phyloP scores from a whole-genome alignment of 306 rosid genomes.

The Inga oerstediana region DNA sequence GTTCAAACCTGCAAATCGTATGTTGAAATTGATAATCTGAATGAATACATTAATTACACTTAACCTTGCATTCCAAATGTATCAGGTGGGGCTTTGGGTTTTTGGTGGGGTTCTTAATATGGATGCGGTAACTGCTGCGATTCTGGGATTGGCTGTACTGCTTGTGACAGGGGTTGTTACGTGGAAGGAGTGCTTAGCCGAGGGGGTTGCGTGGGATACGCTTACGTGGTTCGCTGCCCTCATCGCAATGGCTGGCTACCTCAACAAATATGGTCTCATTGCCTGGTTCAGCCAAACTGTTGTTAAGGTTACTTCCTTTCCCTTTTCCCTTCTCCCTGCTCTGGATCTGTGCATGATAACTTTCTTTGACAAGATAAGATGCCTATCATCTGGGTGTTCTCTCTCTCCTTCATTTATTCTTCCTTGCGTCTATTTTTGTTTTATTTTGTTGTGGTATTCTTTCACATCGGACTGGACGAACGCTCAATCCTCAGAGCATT shows the following conservation, averaged over 20 bases:
- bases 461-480: too few relatives aligned
- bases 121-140: conserved; percentile 87
- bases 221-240: conserved; percentile 99
- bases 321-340: not conserved
- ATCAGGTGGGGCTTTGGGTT: conserved; percentile 74
- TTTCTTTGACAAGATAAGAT: too few relatives aligned
- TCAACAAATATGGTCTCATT: conserved; percentile 76
- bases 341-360: not conserved
- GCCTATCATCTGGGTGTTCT: too few relatives aligned
- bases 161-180: conserved; percentile 93
- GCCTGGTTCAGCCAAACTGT: conserved; percentile 74
- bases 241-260: conserved; percentile 98
- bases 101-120: conserved; percentile 62
- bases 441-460: too few relatives aligned
- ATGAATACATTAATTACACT: not conserved
- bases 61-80: not conserved
- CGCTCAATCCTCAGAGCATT: too few relatives aligned
- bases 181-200: conserved; percentile 98
- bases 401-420: too few relatives aligned
- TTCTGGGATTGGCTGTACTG: conserved; percentile 83
- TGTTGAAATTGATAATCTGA: not conserved
- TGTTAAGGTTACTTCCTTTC: conserved; percentile 60
- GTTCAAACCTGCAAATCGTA: not conserved
- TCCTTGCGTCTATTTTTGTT: too few relatives aligned
- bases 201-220: conserved; percentile 98